Percentiles rank a stretch among this genome's conserved stretches.
Conservation (phyloP, 208 protist genomes). For the Acanthamoeba culbertsoni region DNA sequence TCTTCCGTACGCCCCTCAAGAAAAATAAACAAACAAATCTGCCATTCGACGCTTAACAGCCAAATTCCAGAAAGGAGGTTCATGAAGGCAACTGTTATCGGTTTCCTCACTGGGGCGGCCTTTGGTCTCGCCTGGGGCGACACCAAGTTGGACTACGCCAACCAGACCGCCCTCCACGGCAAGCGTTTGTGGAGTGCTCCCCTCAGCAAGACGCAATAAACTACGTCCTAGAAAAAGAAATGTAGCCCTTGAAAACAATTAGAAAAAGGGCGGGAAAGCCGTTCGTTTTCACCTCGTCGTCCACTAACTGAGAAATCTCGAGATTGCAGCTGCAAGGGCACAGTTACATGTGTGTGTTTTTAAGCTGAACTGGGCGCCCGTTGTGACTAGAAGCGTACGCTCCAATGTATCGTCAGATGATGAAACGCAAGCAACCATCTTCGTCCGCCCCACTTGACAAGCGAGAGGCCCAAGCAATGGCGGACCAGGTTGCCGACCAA, state of each 20-base stretch:
- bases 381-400: not conserved
- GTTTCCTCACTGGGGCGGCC: not conserved
- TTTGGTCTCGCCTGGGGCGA: not conserved
- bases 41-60: not conserved
- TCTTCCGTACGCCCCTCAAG: not conserved
- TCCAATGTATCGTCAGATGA: conserved; percentile 5
- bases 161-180: not conserved
- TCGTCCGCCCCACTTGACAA: not conserved
- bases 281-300: not conserved
- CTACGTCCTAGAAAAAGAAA: too few relatives aligned
- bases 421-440: conserved; percentile 13
- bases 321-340: not conserved
- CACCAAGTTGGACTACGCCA: not conserved
- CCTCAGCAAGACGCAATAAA: not conserved
- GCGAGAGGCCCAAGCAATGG: not conserved
- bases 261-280: conserved; percentile 14
- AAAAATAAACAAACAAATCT: not conserved
- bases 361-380: not conserved
- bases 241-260: not conserved
- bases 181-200: not conserved
- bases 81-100: not conserved
- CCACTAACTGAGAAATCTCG: not conserved
- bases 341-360: not conserved
- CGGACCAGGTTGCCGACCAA: not conserved
- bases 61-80: not conserved